Evolutionary conservation across 2,329 filamentous ascomycete genomes (phyloP), one percentile per base, ranked within the genome.

Genomic region (Xylaria polymorpha): DNA sequence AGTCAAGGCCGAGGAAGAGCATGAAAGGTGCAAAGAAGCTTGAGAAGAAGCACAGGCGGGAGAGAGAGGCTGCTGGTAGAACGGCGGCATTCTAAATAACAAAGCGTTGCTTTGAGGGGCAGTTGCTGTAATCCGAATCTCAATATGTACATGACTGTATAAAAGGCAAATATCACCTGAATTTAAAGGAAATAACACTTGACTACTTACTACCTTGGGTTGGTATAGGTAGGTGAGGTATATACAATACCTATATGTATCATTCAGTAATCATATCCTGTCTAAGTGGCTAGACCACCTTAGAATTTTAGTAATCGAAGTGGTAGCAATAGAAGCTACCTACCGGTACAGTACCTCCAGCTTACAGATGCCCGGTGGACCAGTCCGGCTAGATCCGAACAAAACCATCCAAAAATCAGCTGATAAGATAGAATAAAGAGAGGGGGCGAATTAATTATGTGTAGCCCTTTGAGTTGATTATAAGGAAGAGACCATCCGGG

Each of bases 11-110:
- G 32, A 85, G 91, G 73, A 86, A 84, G 79, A 91, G 90, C 76
- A 94, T 94, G 90, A 91, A 88, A 78, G 88, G 88, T 1, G 77
- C 75, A 22, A 88, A 88, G 79, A 88, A 86, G 77, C 75, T 76
- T 57, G 83, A 81, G 77, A 89, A 87, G 80, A 76, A 73, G 73
- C 74, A 71, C 69, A 80, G 67, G 69, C 76, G 66, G 39, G 74
- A 73, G 64, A 61, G 51, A 56, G 72, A 70, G 44, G 66, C 64
- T 56, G 48, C 41, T 10, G 18, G 12, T n/a, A 15, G 44, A 7
- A 4, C 9, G 7, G 32, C 41, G 4, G 50, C 41, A 53, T 29
- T 12, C 8, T 51, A 53, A 43, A 20, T 7, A 48, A 18, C 18
- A 48, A 46, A 50, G 14, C 43, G 35, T 9, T 20, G 12, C 12